Conservation (phyloP, 2,329 filamentous ascomycete species). For the Alternaria solani region DNA sequence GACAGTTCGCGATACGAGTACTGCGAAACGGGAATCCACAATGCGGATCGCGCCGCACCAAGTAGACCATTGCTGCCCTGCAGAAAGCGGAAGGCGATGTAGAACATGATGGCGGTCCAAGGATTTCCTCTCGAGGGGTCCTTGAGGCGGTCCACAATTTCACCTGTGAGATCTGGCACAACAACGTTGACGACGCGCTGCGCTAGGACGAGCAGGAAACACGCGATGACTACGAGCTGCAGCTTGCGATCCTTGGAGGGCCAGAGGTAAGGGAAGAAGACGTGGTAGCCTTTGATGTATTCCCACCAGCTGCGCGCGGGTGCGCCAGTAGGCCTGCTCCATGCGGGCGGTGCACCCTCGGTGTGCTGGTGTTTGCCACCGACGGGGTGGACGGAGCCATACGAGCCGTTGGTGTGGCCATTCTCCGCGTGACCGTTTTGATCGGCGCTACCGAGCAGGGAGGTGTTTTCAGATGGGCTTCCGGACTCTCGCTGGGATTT, state of each 20-base stretch:
- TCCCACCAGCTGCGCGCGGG: slow-evolving; percentile 95
- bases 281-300: slow-evolving; percentile 87
- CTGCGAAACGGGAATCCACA: slow-evolving; percentile 97
- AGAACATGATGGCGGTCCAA: slow-evolving; percentile 77
- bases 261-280: slow-evolving; percentile 98
- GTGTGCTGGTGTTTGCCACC: slow-evolving; percentile 56
- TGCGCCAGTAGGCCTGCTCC: slow-evolving; percentile 86
- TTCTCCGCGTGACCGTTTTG: slow-evolving; percentile 56
- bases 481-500: slow-evolving; percentile 32
- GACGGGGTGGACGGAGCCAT: slow-evolving; percentile 58
- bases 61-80: slow-evolving; percentile 90
- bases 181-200: slow-evolving; percentile 87
- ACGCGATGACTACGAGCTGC: slow-evolving; percentile 80
- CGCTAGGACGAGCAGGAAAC: slow-evolving; percentile 79
- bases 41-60: slow-evolving; percentile 78
- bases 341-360: slow-evolving; percentile 74
- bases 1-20: slow-evolving; percentile 96
- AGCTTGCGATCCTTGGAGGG: slow-evolving; percentile 79
- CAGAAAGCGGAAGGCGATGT: slow-evolving; percentile 79
- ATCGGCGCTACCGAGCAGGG: slow-evolving; percentile 63
- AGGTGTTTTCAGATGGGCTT: slow-evolving; percentile 65
- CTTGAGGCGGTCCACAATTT: slow-evolving; percentile 78
- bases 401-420: slow-evolving; percentile 62
- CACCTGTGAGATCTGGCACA: slow-evolving; percentile 82
- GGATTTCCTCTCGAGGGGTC: slow-evolving; percentile 65